Percentiles rank a stretch among this genome's conserved stretches.
Conservation (phyloP, 352 stramenopile species). For the Globisporangium cylindrosporum region DNA sequence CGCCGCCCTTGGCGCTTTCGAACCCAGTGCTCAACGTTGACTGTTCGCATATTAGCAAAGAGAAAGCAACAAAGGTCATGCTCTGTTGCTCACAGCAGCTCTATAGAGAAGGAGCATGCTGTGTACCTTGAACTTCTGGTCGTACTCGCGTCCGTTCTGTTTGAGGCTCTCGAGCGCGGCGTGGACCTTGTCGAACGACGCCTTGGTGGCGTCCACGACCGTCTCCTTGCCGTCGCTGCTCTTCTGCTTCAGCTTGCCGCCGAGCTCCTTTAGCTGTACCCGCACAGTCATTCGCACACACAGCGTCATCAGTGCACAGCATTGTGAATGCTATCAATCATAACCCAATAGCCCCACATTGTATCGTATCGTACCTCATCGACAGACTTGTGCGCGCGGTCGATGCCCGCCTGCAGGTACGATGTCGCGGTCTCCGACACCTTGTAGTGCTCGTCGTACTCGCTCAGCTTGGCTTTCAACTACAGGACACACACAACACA, state of each 20-base stretch:
- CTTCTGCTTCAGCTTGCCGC: constrained; percentile 38
- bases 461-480: constrained; percentile 43
- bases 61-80: neutral
- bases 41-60: neutral
- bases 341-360: no score
- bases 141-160: constrained; percentile 59
- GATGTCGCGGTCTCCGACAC: constrained; percentile 65
- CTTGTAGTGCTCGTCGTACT: constrained; percentile 74
- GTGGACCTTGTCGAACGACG: constrained; percentile 53
- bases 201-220: constrained; percentile 34
- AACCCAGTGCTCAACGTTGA: constrained; percentile 24
- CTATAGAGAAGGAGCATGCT: no score
- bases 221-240: neutral
- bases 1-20: constrained; percentile 37
- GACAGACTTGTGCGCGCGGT: constrained; percentile 65
- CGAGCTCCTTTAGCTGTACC: constrained; percentile 44
- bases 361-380: constrained; percentile 33
- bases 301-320: no score
- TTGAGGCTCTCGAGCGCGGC: constrained; percentile 53
- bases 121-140: constrained; percentile 51
- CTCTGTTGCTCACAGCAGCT: no score
- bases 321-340: no score
- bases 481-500: constrained; percentile 8
- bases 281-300: neutral
- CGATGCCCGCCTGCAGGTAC: constrained; percentile 64